Percentiles rank a stretch among this genome's conserved stretches.
These are phyloP conservation scores for Letharia lupina DNA, from an alignment of 495 filamentous ascomycete genomes.

Conservation along the genomic window DNA sequence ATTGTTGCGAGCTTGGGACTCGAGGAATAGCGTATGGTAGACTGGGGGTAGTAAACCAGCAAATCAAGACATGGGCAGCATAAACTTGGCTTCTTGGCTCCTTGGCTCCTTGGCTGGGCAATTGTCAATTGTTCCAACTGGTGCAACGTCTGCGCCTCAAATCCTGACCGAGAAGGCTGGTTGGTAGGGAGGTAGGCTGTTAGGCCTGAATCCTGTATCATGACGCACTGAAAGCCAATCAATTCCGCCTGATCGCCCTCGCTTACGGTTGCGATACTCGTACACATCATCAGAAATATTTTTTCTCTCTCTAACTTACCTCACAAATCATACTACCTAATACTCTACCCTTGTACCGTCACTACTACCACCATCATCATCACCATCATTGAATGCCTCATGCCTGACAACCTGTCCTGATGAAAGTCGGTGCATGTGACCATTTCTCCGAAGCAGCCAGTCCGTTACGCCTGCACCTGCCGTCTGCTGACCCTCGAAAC, in stretches of 20 bases:
- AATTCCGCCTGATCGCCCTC: slow-evolving; percentile 9
- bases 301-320: too few relatives aligned
- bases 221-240: slow-evolving; percentile 13
- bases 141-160: slow-evolving; percentile 8
- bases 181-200: neutral
- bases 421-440: neutral
- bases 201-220: neutral
- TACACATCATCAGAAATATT: neutral
- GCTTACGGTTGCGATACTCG: neutral
- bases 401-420: neutral
- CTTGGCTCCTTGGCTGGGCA: neutral
- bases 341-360: too few relatives aligned
- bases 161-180: slow-evolving; percentile 1
- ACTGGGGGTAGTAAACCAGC: neutral
- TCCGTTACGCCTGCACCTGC: neutral
- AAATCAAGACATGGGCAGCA: slow-evolving; percentile 1
- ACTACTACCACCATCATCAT: too few relatives aligned
- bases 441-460: neutral
- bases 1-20: neutral
- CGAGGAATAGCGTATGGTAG: too few relatives aligned
- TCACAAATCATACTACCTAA: too few relatives aligned
- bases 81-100: neutral
- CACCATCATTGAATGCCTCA: neutral
- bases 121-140: too few relatives aligned
- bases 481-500: slow-evolving; percentile 1